Percentiles rank a stretch among this genome's conserved stretches.
Evolutionary conservation across 2,329 filamentous ascomycete genomes (phyloP).

Genomic region (Fusarium sp.): DNA sequence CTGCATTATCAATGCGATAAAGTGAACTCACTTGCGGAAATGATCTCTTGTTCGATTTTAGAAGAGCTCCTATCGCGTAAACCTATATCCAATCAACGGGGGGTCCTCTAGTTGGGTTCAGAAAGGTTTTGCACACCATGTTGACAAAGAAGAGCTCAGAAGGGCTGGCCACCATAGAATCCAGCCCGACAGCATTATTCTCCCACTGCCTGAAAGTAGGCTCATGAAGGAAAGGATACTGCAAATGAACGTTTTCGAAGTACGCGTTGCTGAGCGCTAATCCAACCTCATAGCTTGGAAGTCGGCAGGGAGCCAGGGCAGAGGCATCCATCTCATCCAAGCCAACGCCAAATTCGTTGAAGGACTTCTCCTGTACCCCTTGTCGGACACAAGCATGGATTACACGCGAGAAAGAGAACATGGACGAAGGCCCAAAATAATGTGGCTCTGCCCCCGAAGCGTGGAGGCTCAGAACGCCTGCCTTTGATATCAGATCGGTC

Average conservation of each 20-base stretch:
- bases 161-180: neutral
- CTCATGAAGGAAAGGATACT: slow-evolving; percentile 20
- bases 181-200: neutral
- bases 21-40: neutral
- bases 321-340: neutral
- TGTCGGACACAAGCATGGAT: slow-evolving; percentile 14
- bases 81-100: neutral
- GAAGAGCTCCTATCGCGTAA: slow-evolving; percentile 12
- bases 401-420: slow-evolving; percentile 42
- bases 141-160: slow-evolving; percentile 9
- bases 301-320: neutral
- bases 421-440: slow-evolving; percentile 43
- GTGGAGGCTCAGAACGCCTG: slow-evolving; percentile 31
- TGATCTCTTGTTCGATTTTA: neutral
- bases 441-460: slow-evolving; percentile 33
- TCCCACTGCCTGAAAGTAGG: slow-evolving; percentile 19
- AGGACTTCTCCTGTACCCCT: neutral
- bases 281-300: neutral
- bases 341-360: neutral
- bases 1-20: neutral
- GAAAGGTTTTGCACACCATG: neutral
- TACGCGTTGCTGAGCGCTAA: slow-evolving; percentile 4
- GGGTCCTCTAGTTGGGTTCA: too few species aligned
- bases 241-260: slow-evolving; percentile 20
- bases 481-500: slow-evolving; percentile 25